Evolutionary conservation across 768 basidiomycete genomes (phyloP), one percentile per base, ranked within the genome.

Genomic region (Kondoa malvinella): DNA sequence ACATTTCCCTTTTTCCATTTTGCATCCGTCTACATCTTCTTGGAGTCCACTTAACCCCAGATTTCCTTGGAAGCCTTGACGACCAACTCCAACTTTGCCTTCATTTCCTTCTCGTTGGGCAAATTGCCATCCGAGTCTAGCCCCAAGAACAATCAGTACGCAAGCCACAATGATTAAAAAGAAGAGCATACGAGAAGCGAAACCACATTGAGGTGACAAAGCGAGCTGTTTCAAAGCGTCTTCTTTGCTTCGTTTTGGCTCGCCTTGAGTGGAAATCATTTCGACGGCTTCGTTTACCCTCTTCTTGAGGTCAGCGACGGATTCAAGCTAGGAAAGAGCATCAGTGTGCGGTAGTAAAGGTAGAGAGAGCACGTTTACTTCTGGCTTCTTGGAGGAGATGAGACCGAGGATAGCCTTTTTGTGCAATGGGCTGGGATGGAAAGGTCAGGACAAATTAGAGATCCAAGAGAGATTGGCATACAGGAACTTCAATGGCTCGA

Each of bases 201-300:
- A 85, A 2, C 84, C 84, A 71, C 84, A 85, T 72, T 85, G 84
- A 25, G 83, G 80, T 65, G 82, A 82, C 67, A 85, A 81, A 70
- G 80, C 81, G 15, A 85, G 75, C 72, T 83, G 83, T 67, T 82
- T 79, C 61, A 84, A 73, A 1, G 84, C 83, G 40, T 76, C 77
- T 74, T 81, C 80, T 66, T 76, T 78, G 26, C 81, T 79, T 64
- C 76, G 75, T 8, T 79, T 78, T 30, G 76, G 76, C 56, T 81
- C 82, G 21, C 40, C 40, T 50, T 50, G 40, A 69, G 79, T 72
- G 63, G 78, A 78, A 60, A 84, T 76, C 27, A 79, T 78, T 57
- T 81, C 77, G 32, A 80, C 83, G n/a, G 84, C 84, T 70, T 83
- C 80, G 71, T 81, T 73, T 30, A 85, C 79, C 34, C 82, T 80